A percentile compares a stretch with the other conserved stretches of the same genome.
phyloP scores from a whole-genome alignment of 208 protist species.

The Acanthamoeba divionensis region DNA sequence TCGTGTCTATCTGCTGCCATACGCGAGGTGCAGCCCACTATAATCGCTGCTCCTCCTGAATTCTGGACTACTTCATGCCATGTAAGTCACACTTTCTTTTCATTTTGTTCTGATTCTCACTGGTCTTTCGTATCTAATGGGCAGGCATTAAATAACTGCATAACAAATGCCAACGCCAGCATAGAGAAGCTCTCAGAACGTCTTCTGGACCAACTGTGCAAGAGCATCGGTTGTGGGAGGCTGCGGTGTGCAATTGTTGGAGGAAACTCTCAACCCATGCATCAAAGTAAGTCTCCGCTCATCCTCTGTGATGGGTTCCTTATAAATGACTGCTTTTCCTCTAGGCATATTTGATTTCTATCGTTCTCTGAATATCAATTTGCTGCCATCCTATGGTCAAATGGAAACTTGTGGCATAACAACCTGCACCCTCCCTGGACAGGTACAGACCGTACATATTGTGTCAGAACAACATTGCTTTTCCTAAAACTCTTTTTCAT shows the following conservation, averaged over 20 bases:
- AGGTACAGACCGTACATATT: no score
- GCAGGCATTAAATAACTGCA: neutral
- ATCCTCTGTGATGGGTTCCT: no score
- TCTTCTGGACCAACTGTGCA: neutral
- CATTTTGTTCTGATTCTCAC: no score
- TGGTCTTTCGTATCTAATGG: neutral
- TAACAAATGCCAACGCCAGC: neutral
- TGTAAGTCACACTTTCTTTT: neutral
- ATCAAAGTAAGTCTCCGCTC: neutral
- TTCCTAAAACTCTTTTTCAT: no score
- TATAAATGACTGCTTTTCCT: neutral
- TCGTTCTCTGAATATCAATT: neutral
- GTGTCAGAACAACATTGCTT: no score
- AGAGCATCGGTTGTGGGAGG: neutral
- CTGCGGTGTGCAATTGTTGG: neutral
- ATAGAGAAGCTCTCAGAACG: neutral
- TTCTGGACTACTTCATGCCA: neutral
- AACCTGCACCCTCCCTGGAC: neutral
- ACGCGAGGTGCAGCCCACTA: neutral
- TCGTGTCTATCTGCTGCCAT: neutral
- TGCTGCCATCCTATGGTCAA: conserved; percentile 14
- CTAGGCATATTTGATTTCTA: neutral
- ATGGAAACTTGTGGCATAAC: neutral
- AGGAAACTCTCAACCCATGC: neutral
- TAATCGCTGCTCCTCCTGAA: conserved; percentile 4